These are phyloP conservation scores for Boletus tylopilopsis DNA, from an alignment of 768 basidiomycete species.

Conservation along the genomic window DNA sequence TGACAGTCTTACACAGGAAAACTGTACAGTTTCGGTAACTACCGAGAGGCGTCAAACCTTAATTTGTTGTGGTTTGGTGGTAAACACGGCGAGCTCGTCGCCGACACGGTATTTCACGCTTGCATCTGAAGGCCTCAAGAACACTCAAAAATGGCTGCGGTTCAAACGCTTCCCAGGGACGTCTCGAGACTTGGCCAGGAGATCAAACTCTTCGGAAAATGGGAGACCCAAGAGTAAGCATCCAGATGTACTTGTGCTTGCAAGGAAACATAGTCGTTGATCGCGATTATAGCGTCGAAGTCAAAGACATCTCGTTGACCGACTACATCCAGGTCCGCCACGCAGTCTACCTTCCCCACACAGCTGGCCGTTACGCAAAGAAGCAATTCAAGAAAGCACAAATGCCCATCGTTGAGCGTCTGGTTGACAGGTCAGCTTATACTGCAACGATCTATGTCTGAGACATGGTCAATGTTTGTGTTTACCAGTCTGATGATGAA, in stretches of 20 bases:
- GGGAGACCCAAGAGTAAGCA: conserved; percentile 95
- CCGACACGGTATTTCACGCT: conserved; percentile 12
- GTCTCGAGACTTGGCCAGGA: conserved; percentile 78
- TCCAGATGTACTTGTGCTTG: background rate
- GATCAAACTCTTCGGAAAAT: conserved; percentile 97
- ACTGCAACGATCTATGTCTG: background rate
- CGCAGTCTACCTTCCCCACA: conserved; percentile 97
- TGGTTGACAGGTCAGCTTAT: conserved; percentile 83
- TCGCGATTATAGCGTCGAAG: conserved; percentile 70
- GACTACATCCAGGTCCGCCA: conserved; percentile 99
- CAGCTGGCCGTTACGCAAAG: conserved; percentile 98
- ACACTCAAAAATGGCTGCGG: conserved; percentile 59
- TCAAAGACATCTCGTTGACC: conserved; percentile 97
- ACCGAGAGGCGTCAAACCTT: conserved; percentile 27
- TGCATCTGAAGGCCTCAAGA: conserved; percentile 30
- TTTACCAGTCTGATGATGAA: conserved; percentile 94
- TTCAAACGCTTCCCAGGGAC: conserved; percentile 76
- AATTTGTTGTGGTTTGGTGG: conserved; percentile 8
- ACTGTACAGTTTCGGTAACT: conserved; percentile 30
- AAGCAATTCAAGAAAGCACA: conserved; percentile 99
- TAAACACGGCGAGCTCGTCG: conserved; percentile 26
- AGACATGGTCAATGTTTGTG: background rate
- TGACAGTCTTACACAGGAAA: conserved; percentile 3
- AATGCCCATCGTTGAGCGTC: conserved; percentile 99
- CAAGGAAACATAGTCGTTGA: conserved; percentile 13